Percentiles rank a stretch among this genome's conserved stretches.
These are phyloP conservation scores for Suillus tomentosus DNA, from an alignment of 768 basidiomycete species.

Conservation along the genomic window DNA sequence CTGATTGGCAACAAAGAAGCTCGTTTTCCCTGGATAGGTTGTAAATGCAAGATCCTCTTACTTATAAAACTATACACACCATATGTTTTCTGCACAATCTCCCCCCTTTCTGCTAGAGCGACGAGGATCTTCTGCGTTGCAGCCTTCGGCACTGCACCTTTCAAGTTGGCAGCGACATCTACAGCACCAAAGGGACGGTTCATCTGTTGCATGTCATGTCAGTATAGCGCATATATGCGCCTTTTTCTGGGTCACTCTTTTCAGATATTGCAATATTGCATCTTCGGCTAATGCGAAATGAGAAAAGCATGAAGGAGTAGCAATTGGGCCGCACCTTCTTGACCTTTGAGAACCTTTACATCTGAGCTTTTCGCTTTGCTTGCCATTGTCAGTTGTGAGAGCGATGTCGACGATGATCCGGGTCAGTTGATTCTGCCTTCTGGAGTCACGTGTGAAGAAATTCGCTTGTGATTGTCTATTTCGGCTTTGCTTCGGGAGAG, in stretches of 20 bases:
- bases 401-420: background rate
- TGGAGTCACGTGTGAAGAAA: background rate
- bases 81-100: conserved; percentile 80
- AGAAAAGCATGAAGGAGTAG: background rate
- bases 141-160: conserved; percentile 84
- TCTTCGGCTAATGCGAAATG: conserved; percentile 59
- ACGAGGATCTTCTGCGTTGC: conserved; percentile 82
- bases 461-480: conserved; percentile 1
- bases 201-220: conserved; percentile 51
- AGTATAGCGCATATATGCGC: conserved; percentile 15
- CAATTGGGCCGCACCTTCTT: conserved; percentile 53
- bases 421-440: background rate
- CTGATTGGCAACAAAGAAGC: conserved; percentile 87
- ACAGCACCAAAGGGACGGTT: conserved; percentile 94
- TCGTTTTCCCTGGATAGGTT: conserved; percentile 65
- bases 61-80: conserved; percentile 46
- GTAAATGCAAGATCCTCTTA: conserved; percentile 9
- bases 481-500: background rate
- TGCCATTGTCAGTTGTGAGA: conserved; percentile 28
- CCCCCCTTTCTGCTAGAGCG: conserved; percentile 82
- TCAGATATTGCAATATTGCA: conserved; percentile 76
- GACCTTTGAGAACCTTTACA: conserved; percentile 68
- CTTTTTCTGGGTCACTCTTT: conserved; percentile 46
- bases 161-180: conserved; percentile 88
- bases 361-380: conserved; percentile 55